Evolutionary conservation across 1,284 basidiomycete genomes (phyloP), one percentile per base, ranked within the genome.

Genomic region (Leccinum subfulvum): DNA sequence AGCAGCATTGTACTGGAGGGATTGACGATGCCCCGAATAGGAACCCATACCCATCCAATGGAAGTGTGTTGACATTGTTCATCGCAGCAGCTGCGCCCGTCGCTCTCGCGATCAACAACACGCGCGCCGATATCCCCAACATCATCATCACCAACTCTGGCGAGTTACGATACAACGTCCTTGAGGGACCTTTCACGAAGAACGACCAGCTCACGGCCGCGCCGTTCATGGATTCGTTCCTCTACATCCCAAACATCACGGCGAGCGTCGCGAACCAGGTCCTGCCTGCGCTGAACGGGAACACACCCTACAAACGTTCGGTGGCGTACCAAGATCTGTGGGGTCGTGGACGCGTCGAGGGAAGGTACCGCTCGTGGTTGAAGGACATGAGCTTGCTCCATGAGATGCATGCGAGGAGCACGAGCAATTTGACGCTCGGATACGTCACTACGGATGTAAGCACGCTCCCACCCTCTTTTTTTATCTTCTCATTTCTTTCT

Each of bases 171-270:
- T 94, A 89, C 76, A 87, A 92, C 68, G 73, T 95, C 53, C 85
- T 84, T 70, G 65, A 78, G 1, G 92, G 91, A 1, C 67, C 84
- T 2, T 94, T 94, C 76, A 89, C 88, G 53, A 85, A 85, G 70
- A 92, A 94, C 73, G 91, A 94, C 73, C 86, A 92, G 71, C 81
- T 92, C 26, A 90, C 89, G 0, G 82, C 84, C 0, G 86, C 84
- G 16, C 89, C 89, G 1, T 92, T 87, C 70, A 67, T 75, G 0
- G 84, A 91, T 68, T 60, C 77, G 8, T 89, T 91, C 77, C 65
- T 82, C n/a, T 90, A 81, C 72, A 81, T 91, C 55, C 75, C 84
- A 1, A 77, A 82, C 44, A 77, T 90, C 51, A 72, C 79, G 0
- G 75, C 82, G 4, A 70, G 75, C 47, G 70, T 83, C 53, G 88